Evolutionary conservation across 1,284 basidiomycete species (phyloP).

Genomic region (Pterulicium gracile): DNA sequence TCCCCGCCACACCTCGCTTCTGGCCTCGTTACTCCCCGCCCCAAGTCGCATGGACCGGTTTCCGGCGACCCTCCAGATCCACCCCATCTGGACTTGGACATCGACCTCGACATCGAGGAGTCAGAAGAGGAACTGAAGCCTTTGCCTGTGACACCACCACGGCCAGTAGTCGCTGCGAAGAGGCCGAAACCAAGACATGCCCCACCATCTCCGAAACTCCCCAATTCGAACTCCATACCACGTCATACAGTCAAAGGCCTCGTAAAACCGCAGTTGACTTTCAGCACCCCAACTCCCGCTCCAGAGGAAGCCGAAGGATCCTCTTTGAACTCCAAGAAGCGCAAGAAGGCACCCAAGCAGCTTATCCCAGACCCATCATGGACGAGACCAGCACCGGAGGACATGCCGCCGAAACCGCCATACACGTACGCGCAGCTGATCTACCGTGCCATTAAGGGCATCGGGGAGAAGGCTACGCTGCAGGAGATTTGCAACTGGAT

Average conservation of each 20-base stretch:
- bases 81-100: background rate
- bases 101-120: background rate
- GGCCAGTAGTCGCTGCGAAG: conserved; percentile 16
- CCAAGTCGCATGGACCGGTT: background rate
- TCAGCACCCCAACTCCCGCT: background rate
- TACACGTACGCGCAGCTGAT: conserved; percentile 74
- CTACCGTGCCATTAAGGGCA: conserved; percentile 66
- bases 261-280: conserved; percentile 5
- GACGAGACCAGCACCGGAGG: conserved; percentile 48
- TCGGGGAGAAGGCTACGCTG: conserved; percentile 78
- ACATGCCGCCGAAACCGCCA: conserved; percentile 71
- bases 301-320: conserved; percentile 21
- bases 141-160: conserved; percentile 14
- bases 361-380: conserved; percentile 25
- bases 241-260: conserved; percentile 32
- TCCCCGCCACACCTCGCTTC: conserved; percentile 46
- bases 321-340: conserved; percentile 46
- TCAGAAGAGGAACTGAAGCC: conserved; percentile 7
- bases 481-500: conserved; percentile 93
- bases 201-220: conserved; percentile 34
- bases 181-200: conserved; percentile 26
- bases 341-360: conserved; percentile 40
- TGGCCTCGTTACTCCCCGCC: background rate
- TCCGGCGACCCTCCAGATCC: conserved; percentile 11
- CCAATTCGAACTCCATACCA: conserved; percentile 47